A percentile compares a stretch with the other conserved stretches of the same genome.
Evolutionary conservation across 148 eudicot species (phyloP).

Genomic region (Talinum fruticosum): DNA sequence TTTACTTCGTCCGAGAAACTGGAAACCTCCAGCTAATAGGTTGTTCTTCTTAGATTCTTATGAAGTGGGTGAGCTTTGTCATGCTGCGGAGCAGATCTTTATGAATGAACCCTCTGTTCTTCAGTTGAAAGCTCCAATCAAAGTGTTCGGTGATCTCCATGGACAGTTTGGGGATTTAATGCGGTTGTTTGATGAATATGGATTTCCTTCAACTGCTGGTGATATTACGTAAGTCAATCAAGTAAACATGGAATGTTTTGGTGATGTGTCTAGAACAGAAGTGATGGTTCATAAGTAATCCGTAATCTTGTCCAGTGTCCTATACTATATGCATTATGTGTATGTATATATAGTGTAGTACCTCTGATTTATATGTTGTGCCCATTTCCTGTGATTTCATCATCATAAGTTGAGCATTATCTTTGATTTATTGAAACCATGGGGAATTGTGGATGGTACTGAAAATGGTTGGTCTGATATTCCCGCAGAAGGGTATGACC

Average conservation of each 20-base stretch:
- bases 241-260: not conserved
- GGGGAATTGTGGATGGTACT: not conserved
- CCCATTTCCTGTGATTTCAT: not conserved
- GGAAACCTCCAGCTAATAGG: slow-evolving; percentile 91
- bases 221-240: slow-evolving; percentile 75
- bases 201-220: slow-evolving; percentile 96
- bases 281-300: not conserved
- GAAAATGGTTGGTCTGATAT: not conserved
- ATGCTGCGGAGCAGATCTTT: slow-evolving; percentile 96
- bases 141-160: slow-evolving; percentile 98
- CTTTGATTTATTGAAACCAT: not conserved
- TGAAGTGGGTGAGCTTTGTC: slow-evolving; percentile 98
- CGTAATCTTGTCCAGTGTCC: not conserved
- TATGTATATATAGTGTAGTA: not conserved
- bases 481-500: not conserved
- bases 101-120: slow-evolving; percentile 95
- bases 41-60: slow-evolving; percentile 90
- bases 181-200: slow-evolving; percentile 98
- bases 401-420: not conserved
- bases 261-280: not conserved
- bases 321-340: not conserved
- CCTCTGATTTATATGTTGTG: not conserved
- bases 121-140: slow-evolving; percentile 91
- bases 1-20: slow-evolving; percentile 86
- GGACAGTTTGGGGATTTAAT: slow-evolving; percentile 96